Evolutionary conservation across 352 stramenopile genomes (phyloP), one percentile per base, ranked within the genome.

Genomic region (Phytophthora capsici): DNA sequence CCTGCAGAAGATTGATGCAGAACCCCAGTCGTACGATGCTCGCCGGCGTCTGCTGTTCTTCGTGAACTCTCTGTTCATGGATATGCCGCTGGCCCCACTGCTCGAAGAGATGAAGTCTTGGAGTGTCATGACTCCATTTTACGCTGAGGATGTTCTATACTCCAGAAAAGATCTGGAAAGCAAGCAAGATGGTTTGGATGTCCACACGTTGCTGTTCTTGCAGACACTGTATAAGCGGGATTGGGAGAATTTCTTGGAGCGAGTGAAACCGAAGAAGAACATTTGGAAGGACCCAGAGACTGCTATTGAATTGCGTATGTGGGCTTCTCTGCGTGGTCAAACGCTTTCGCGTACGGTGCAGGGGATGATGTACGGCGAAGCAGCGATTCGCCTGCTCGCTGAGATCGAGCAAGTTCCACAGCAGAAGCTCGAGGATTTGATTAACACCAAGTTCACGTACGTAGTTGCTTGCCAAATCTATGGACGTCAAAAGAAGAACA

Each of bases 61-160:
- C 64, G 95, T 99, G 22, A 99, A 99, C 70, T 99, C 97, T 56
- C 72, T 99, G n/a, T 99, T 99, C 77, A 99, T 99, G 98, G 97
- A 99, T 69, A 98, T 99, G 89, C 98, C 98, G 0, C 75, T 97
- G 55, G 96, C 97, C 12, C 97, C 97, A 13, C 86, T 97, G 41
- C 91, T 99, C 6, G 89, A 98, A 53, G 95, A 99, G 65, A 99
- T 99, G 96, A 98, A 99, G 74, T 99, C 95, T 14, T 99, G 96
- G 93, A 99, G 97, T 62, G 96, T 98, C 46, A 93, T 99, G 70
- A 99, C 98, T 32, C 98, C 98, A 6, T 99, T 98, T 71, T 99
- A 99, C 78, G 97, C 90, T 14, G 98, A 99, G 80, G 95, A 99
- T 64, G 96, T 99, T 9, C 76, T 98, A 34, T 98, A 99, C 70